These are phyloP conservation scores for Colletotrichum costaricense DNA, from an alignment of 2,329 filamentous ascomycete genomes.

Conservation along the genomic window DNA sequence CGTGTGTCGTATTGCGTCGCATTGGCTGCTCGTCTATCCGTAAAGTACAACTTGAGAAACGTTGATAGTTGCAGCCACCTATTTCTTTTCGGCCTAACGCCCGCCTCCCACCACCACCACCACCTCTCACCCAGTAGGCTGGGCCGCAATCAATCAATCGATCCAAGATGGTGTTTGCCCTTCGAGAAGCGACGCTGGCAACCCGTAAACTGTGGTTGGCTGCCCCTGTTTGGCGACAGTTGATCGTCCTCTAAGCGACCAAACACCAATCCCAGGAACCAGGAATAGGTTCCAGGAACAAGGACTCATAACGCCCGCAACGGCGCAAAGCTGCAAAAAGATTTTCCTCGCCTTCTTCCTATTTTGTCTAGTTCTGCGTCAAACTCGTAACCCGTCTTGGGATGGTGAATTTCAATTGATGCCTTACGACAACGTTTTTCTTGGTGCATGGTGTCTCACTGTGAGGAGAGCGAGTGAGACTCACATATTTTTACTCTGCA, in stretches of 20 bases:
- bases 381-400: constrained; percentile 7
- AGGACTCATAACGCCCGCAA: background rate
- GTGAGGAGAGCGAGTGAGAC: background rate
- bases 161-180: background rate
- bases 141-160: background rate
- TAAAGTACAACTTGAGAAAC: too few species aligned
- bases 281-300: background rate
- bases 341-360: background rate
- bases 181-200: background rate
- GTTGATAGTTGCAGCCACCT: constrained; percentile 8
- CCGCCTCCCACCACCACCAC: background rate
- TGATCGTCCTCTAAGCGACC: constrained; percentile 20
- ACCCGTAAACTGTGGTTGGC: background rate
- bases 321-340: background rate
- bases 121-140: background rate
- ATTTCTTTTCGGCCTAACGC: constrained; percentile 13
- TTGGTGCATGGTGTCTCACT: background rate
- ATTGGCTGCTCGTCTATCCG: background rate
- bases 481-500: too few species aligned
- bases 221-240: constrained; percentile 9
- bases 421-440: constrained; percentile 10
- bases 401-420: constrained; percentile 14
- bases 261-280: constrained; percentile 12
- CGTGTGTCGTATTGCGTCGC: background rate
- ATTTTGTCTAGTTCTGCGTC: constrained; percentile 1